A percentile compares a stretch with the other conserved stretches of the same genome.
Evolutionary conservation across 192 early-diverging fungal species (phyloP).

Genomic region (Coemansia erecta): DNA sequence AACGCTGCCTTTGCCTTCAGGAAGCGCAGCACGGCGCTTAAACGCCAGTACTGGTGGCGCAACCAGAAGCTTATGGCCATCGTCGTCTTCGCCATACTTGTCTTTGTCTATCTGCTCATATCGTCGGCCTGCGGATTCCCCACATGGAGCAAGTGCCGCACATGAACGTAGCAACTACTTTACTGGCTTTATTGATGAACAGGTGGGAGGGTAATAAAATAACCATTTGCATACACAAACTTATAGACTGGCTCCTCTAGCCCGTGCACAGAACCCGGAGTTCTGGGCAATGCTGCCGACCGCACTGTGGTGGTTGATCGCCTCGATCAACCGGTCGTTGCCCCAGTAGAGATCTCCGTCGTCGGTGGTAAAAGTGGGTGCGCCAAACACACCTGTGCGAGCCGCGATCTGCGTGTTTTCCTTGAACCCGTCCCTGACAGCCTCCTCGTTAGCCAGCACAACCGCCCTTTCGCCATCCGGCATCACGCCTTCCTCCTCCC

Average conservation of each 20-base stretch:
- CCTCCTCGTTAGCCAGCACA: constrained; percentile 16
- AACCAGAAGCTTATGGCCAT: constrained; percentile 81
- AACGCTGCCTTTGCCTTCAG: constrained; percentile 89
- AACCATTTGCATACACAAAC: too few relatives aligned
- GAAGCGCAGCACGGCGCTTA: constrained; percentile 79
- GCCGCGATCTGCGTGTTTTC: constrained; percentile 48
- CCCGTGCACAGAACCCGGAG: constrained; percentile 21
- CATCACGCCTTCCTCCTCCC: constrained; percentile 3
- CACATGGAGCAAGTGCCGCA: constrained; percentile 56
- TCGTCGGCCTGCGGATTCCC: constrained; percentile 82
- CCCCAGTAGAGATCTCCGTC: constrained; percentile 60
- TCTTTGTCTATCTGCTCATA: constrained; percentile 75
- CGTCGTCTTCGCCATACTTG: constrained; percentile 58
- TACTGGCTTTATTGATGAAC: too few relatives aligned
- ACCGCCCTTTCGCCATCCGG: constrained; percentile 26
- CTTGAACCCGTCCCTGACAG: constrained; percentile 35
- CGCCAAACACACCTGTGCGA: constrained; percentile 51
- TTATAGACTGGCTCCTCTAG: constrained; percentile 24
- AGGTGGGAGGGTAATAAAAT: too few relatives aligned
- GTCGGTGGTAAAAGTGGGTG: constrained; percentile 54
- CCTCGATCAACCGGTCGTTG: constrained; percentile 54
- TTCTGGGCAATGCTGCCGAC: constrained; percentile 25
- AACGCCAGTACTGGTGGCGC: constrained; percentile 93
- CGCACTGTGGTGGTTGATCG: constrained; percentile 26
- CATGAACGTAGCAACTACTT: constrained; percentile 18